Conservation (phyloP, 1,139 yeast species). For the Kodamaea alishanica region DNA sequence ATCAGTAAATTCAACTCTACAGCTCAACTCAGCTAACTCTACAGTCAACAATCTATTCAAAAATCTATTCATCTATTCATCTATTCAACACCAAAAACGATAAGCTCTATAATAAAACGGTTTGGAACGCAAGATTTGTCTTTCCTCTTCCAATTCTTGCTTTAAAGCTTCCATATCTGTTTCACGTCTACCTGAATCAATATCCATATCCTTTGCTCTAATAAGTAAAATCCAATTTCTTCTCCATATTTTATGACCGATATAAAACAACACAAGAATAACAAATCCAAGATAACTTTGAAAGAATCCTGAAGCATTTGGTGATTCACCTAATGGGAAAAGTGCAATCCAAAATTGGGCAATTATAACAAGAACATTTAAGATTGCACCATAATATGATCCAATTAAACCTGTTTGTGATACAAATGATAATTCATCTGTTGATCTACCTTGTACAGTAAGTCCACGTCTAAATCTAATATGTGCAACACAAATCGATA, state of each 20-base stretch:
- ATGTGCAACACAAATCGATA: slow-evolving; percentile 35
- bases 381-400: slow-evolving; percentile 45
- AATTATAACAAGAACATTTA: slow-evolving; percentile 48
- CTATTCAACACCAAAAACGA: slow-evolving; percentile 51
- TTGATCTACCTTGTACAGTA: slow-evolving; percentile 30
- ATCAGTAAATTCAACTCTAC: too few relatives aligned
- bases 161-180: slow-evolving; percentile 60
- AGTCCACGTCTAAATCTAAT: slow-evolving; percentile 37
- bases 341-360: slow-evolving; percentile 50
- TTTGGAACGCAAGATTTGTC: slow-evolving; percentile 45
- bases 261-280: slow-evolving; percentile 32
- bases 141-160: slow-evolving; percentile 65
- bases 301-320: slow-evolving; percentile 37
- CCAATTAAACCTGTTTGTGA: slow-evolving; percentile 58
- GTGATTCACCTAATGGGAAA: slow-evolving; percentile 36
- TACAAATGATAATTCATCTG: slow-evolving; percentile 50
- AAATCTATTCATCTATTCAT: too few relatives aligned
- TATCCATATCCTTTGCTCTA: slow-evolving; percentile 53
- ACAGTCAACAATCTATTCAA: too few relatives aligned
- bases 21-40: too few relatives aligned
- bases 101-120: slow-evolving; percentile 53
- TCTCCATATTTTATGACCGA: slow-evolving; percentile 43
- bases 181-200: slow-evolving; percentile 69
- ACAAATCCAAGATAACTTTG: slow-evolving; percentile 37
- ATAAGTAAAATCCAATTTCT: slow-evolving; percentile 36